These are phyloP conservation scores for Mucor irregularis DNA, from an alignment of 371 early-diverging fungal species.

Conservation along the genomic window DNA sequence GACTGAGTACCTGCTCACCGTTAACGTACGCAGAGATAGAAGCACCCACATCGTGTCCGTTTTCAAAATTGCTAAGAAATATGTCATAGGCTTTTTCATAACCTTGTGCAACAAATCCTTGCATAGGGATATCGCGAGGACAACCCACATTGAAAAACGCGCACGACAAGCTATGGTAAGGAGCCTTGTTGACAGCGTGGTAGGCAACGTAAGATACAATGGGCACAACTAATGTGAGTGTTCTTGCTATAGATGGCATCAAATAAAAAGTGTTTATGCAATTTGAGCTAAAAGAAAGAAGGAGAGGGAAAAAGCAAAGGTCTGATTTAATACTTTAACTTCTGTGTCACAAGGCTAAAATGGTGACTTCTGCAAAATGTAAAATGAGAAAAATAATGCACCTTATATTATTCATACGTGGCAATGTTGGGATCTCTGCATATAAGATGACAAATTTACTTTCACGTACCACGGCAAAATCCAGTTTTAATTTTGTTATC, in stretches of 20 bases:
- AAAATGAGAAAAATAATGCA: too few relatives aligned
- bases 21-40: constrained; percentile 55
- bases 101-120: constrained; percentile 26
- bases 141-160: neutral
- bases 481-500: too few relatives aligned
- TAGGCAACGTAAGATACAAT: neutral
- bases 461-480: too few relatives aligned
- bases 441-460: too few relatives aligned
- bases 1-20: constrained; percentile 58
- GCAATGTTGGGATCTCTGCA: too few relatives aligned
- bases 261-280: neutral
- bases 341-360: too few relatives aligned
- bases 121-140: constrained; percentile 11
- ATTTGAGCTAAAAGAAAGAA: too few relatives aligned
- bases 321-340: too few relatives aligned
- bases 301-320: neutral
- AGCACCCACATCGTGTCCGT: constrained; percentile 55
- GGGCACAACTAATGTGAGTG: neutral
- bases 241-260: neutral
- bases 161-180: neutral
- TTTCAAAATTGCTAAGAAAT: constrained; percentile 34
- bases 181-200: neutral
- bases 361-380: too few relatives aligned
- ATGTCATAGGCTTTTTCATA: constrained; percentile 31
- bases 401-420: too few relatives aligned